phyloP scores from a whole-genome alignment of 306 rosid genomes.

The Inga leiocalycina region DNA sequence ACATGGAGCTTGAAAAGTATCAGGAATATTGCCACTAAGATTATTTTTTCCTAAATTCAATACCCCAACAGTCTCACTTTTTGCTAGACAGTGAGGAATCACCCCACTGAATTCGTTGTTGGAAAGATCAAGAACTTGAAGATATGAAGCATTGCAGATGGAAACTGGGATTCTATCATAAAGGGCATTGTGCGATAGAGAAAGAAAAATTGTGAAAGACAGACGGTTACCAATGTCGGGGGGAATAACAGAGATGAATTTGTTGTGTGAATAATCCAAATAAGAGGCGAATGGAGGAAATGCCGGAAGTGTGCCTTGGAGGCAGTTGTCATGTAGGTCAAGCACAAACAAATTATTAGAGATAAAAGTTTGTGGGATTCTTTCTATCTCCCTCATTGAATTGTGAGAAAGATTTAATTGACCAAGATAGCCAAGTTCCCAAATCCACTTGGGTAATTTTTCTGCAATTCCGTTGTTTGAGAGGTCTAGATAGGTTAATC shows the following conservation, averaged over 20 bases:
- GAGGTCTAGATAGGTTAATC: background rate
- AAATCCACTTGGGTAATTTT: conserved; percentile 55
- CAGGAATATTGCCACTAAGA: background rate
- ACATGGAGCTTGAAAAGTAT: conserved; percentile 1
- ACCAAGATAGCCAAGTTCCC: background rate
- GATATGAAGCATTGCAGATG: background rate
- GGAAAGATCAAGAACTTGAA: conserved; percentile 36
- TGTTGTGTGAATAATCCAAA: background rate
- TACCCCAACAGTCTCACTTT: background rate
- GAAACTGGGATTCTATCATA: conserved; percentile 9
- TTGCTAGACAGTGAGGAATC: background rate
- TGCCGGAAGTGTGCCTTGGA: background rate
- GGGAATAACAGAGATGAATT: background rate
- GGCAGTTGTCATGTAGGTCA: conserved; percentile 43
- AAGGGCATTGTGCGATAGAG: background rate
- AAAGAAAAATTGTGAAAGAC: accelerated
- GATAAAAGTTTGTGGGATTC: background rate
- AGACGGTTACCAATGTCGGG: background rate
- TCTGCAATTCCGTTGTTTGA: conserved; percentile 39
- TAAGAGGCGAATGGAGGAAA: background rate
- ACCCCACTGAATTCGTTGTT: background rate
- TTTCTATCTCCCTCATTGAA: background rate
- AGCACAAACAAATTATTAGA: accelerated
- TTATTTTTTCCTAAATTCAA: conserved; percentile 10
- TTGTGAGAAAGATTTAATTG: conserved; percentile 49